Evolutionary conservation across 768 basidiomycete genomes (phyloP).

Genomic region (Cystoderma amianthinum): DNA sequence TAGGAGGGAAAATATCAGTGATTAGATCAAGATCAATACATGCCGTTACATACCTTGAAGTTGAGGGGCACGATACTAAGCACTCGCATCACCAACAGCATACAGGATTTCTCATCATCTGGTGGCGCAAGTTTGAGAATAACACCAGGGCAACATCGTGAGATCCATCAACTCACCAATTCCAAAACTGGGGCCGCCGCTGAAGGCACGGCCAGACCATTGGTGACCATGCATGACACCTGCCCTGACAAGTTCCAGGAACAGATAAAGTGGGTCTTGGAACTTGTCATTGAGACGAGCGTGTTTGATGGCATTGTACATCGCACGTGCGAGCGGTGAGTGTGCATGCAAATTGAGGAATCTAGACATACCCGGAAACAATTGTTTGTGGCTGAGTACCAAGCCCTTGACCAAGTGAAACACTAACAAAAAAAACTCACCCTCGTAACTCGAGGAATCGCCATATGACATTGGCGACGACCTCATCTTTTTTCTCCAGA

Average conservation of each 20-base stretch:
- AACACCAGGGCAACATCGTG: not conserved
- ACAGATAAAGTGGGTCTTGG: conserved; percentile 92
- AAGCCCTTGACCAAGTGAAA: conserved; percentile 1
- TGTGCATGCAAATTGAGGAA: conserved; percentile 89
- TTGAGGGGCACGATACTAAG: conserved; percentile 91
- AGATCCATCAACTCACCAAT: conserved; percentile 48
- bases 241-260: conserved; percentile 93
- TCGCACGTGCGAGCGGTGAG: conserved; percentile 85
- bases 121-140: conserved; percentile 12
- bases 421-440: conserved; percentile 52
- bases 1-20: conserved; percentile 4
- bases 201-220: conserved; percentile 84
- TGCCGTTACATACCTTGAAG: conserved; percentile 65
- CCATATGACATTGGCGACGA: conserved; percentile 98
- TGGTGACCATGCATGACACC: conserved; percentile 93
- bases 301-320: conserved; percentile 73
- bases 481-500: conserved; percentile 96
- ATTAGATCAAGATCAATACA: conserved; percentile 5
- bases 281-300: conserved; percentile 95
- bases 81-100: conserved; percentile 95
- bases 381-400: conserved; percentile 2
- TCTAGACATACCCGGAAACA: conserved; percentile 30
- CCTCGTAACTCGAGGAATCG: conserved; percentile 94
- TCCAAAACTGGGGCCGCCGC: conserved; percentile 94
- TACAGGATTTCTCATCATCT: conserved; percentile 93